Base-by-base conservation (phyloP, 768 basidiomycete species). In the Kwoniella mangroviensis region DNA sequence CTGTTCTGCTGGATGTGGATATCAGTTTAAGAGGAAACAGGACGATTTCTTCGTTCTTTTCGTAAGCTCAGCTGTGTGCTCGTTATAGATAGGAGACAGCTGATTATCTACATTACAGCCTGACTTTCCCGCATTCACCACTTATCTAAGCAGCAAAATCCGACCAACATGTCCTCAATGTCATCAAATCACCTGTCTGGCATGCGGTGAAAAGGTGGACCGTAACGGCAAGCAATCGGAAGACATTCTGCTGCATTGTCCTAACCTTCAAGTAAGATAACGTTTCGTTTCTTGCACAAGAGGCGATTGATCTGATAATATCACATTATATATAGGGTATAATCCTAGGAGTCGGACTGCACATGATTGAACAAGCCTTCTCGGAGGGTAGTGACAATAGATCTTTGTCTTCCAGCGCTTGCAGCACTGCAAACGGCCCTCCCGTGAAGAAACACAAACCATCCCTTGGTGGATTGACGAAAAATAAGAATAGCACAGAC, bases 341-440 rank as follows among this genome's bases (percentile, higher is more conserved):
- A 15, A 89, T 97, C 72, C 85, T 98, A 5, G 95, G 94, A n/a
- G 87, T 96, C 49, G 94, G 95, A 10, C 87, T 96, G 54, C 88
- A 88, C 43, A 93, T 93, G 89, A 86, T 96, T 53, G 93, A 96
- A 82, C 86, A 88, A 64, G 83, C 87, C 43, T 95, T 90, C 78
- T 81, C 86, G 43, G 11, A 34, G 19, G 67, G 57, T 4, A 57
- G 43, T 28, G 60, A 59, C 4, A 34, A n/a, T 4, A 17, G 22
- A 41, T 10, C 13, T n/a, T 22, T 12, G 26, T n/a, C 59, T 11
- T 22, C 13, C 17, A 58, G n/a, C 43, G 42, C 43, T 56, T 63
- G 51, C 22, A 28, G 53, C 6, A 24, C 40, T 17, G 3, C 26
- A 34, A 42, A 43, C 12, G 53, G 65, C 6, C 67, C 71, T 13